Evolutionary conservation across 2,329 filamentous ascomycete species (phyloP), one percentile per base, ranked within the genome.

Genomic region (Bisporella sp.): DNA sequence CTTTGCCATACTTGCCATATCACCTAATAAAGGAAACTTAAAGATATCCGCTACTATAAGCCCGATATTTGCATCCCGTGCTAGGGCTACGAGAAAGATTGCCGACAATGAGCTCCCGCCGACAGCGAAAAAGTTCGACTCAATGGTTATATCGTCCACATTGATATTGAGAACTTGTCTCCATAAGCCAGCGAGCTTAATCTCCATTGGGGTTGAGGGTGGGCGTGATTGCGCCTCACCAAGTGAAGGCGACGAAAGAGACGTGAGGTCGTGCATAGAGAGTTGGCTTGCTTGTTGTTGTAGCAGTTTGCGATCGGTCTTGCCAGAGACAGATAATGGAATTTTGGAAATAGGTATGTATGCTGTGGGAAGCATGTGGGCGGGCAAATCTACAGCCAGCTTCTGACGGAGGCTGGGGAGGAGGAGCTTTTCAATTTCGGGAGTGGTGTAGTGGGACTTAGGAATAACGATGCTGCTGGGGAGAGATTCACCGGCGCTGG

Each of bases 61-160:
- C 13, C 62, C 59, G 41, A 71, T 32, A 13, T 35, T 39, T 11
- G 31, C 21, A 44, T 32, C 39, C 31, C 49, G 47, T 12, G 54
- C 49, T 9, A 43, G 64, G 30, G 73, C 69, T 0, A 77, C 73
- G 4, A 77, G 54, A 41, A 70, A 72, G 61, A 69, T 71, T 3
- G 65, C 64, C n/a, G 52, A 41, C 0, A 67, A 48, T 0, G 65
- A 67, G 46, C 65, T 64, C 13, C 65, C 66, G 6, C 64, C 64
- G 1, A 68, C 51, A 2, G 52, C 54, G 53, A 68, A 65, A 45
- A 60, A 72, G 70, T 54, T 65, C 69, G 46, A 28, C 8, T 44
- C 41, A 8, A 32, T 66, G 64, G 41, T 50, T 12, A 49, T 47
- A 11, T 33, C 46, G 31, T 31, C 8, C 5, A n/a, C 7, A 31